Evolutionary conservation across 2,329 filamentous ascomycete species (phyloP), one percentile per base, ranked within the genome.

Genomic region (Pezicula radicicola): DNA sequence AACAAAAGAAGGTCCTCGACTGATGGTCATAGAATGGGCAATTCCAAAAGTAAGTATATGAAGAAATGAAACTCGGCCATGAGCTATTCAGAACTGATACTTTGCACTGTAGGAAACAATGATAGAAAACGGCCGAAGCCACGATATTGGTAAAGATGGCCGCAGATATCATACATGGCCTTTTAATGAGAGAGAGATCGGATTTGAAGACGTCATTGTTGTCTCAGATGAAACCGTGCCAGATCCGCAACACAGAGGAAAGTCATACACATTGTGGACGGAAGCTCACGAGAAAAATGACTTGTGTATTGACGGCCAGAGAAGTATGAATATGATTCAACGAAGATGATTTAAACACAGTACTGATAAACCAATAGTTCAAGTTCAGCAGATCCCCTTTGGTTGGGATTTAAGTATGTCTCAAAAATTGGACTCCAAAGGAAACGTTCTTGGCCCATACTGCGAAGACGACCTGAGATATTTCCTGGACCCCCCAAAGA

Each of bases 1-100:
- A 25, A 4, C 9, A 7, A 7, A 33, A 10, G 30, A 13, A 10
- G 9, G 9, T 13, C 9, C 30, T 33, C 12, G 27, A 21, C 18
- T 55, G 6, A 52, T 50, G 13, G 53, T 52, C 4, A 48, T 55
- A 18, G 49, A 55, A 21, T 55, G 53, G 53, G 50, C 49, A 9
- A 52, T 55, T 40, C 36, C 53, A 18, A 52, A 55, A 30, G 53
- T 52, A 25, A 6, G 25, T 25, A 7, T 25, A 25, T 25, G 25
- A 43, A 39, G 52, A 7, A 33, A 12, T 12, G 7, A 13, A 25
- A 7, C 25, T 4, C 30, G 10, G 9, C 30, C 10, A 33, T 7
- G 9, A 33, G 1, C 1, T 10, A 12, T 13, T 33, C 30, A 5
- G 9, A 7, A 33, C 12, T 10, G 30, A 13, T 12, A 10, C 12